Evolutionary conservation across 805 yeast genomes (phyloP), one percentile per base, ranked within the genome.

Genomic region (Schizosaccharomyces lindneri): DNA sequence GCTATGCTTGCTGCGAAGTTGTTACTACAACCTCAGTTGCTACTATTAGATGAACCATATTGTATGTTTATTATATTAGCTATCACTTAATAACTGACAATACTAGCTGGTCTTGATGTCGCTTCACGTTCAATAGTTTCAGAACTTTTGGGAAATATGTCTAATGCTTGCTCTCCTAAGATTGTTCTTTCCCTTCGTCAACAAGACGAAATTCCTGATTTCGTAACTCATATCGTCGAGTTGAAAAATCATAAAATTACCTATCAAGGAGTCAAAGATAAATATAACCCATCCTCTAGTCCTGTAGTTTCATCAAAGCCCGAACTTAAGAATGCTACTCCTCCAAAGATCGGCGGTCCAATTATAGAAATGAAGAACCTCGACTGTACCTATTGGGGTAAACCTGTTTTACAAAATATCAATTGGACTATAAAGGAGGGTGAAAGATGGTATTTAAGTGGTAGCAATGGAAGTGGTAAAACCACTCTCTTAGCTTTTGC

Each of bases 1-100:
- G 95, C 97, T 0, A 76, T 96, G 64, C 73, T 93, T 32, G 97
- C 96, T 0, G 78, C 79, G 64, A 81, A 88, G 0, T 67, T 93
- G 55, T 76, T 87, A 62, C 74, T 75, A 57, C 73, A 78, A 43
- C 95, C 97, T 0, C 73, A 75, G 55, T 65, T 88, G 39, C 72
- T 88, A 61, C 69, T 90, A 24, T 9, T 51, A 19, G 57, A 51
- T 51, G 57, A 51, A 24, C 57, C 57, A 24, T 51, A 51, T 29
- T 7, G 57, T 51, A 51, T 17, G 57, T 29, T 46, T 5, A 24
- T 17, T 3, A 1, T 7, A 13, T 4, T 46, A 6, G 11, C 27
- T 7, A 15, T 46, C 21, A 13, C 41, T 36, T 24, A 3, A 46
- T 13, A n/a, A 46, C 51, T 46, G 4, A 46, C 51, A 46, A 24